Conservation (phyloP, 164 flowering plant genomes). For the Magnolia kwangsiensis region DNA sequence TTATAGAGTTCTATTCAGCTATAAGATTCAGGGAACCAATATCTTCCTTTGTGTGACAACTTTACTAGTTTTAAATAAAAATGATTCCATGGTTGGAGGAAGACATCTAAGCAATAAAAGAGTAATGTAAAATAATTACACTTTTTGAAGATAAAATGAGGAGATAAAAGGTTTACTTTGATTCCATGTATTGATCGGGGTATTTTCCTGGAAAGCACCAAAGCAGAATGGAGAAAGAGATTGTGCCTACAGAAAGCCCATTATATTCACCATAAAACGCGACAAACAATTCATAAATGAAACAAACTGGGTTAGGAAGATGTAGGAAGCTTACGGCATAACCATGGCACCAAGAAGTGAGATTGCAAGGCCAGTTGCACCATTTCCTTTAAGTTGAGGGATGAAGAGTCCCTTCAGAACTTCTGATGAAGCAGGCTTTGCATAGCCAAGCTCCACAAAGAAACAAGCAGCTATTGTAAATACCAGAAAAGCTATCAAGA, state of each 20-base stretch:
- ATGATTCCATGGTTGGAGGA: background rate
- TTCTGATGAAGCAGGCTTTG: conserved; percentile 66
- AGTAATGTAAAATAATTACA: background rate
- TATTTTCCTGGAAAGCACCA: conserved; percentile 78
- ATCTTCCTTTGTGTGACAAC: background rate
- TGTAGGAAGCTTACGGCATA: conserved; percentile 69
- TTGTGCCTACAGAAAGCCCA: conserved; percentile 57
- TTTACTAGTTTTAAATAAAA: background rate
- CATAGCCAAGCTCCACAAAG: conserved; percentile 76
- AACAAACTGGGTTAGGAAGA: background rate
- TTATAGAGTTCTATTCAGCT: background rate
- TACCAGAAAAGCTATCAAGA: conserved; percentile 81
- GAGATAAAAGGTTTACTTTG: conserved; percentile 45
- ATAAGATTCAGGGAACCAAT: background rate
- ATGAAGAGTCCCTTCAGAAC: conserved; percentile 80
- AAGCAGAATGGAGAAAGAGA: conserved; percentile 86
- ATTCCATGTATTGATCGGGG: conserved; percentile 71
- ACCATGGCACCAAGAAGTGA: conserved; percentile 96
- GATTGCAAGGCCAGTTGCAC: conserved; percentile 83
- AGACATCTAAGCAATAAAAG: background rate
- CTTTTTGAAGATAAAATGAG: background rate
- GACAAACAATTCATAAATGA: background rate
- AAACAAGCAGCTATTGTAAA: conserved; percentile 85
- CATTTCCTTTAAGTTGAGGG: conserved; percentile 81
- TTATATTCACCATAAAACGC: background rate